These are phyloP conservation scores for Jimgerdemannia lactiflua DNA, from an alignment of 192 early-diverging fungal species.

Conservation along the genomic window DNA sequence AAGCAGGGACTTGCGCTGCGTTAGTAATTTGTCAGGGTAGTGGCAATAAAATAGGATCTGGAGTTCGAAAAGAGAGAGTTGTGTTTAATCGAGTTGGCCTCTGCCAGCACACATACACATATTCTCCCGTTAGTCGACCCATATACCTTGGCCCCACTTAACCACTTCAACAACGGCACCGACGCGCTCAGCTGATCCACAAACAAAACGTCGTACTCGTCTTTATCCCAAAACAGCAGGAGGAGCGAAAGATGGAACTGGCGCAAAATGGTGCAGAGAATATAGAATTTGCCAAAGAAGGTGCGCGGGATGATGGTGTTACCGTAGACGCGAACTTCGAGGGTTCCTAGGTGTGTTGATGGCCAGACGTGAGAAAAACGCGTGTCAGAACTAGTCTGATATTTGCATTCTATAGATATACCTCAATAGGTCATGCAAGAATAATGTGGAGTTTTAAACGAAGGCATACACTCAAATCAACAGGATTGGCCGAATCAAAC, in stretches of 20 bases:
- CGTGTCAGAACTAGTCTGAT: no score
- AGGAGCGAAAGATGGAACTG: conserved; percentile 61
- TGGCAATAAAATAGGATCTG: conserved; percentile 96
- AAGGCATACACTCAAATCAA: no score
- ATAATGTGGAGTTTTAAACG: no score
- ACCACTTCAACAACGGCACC: conserved; percentile 73
- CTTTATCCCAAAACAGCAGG: conserved; percentile 38
- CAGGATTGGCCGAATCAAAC: background rate
- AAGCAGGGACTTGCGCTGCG: conserved; percentile 54
- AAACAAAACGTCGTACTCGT: conserved; percentile 72
- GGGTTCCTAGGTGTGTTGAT: conserved; percentile 52
- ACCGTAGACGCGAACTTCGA: conserved; percentile 69
- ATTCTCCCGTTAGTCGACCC: background rate
- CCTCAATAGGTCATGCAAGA: no score
- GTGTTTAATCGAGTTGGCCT: background rate
- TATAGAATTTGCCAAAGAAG: conserved; percentile 70
- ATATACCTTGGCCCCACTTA: conserved; percentile 55
- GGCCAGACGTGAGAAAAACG: background rate
- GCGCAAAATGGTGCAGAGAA: conserved; percentile 81
- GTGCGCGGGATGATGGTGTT: conserved; percentile 70
- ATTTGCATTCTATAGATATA: no score
- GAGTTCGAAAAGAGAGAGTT: background rate
- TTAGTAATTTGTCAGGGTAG: conserved; percentile 87
- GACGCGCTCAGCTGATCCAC: conserved; percentile 88
- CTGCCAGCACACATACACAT: background rate